Conservation (phyloP, 129 eudicot genomes). For the Flaveria bidentis region DNA sequence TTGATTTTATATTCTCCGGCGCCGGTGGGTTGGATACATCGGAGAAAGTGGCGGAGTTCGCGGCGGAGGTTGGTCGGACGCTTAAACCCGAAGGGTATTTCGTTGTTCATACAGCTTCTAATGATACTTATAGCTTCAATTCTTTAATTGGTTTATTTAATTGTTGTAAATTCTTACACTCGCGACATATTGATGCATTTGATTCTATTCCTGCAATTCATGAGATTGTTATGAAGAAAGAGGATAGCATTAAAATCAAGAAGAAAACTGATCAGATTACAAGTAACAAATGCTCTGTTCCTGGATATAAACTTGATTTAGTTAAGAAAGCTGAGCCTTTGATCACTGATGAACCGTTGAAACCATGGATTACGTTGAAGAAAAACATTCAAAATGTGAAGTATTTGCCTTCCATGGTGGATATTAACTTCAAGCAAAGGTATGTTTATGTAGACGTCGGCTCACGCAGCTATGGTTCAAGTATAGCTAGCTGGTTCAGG, state of each 20-base stretch:
- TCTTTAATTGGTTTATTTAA: constrained; percentile 68
- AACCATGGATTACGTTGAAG: constrained; percentile 91
- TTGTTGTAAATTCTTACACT: constrained; percentile 63
- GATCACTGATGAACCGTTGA: constrained; percentile 71
- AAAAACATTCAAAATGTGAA: constrained; percentile 66
- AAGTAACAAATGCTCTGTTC: constrained; percentile 48
- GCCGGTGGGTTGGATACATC: constrained; percentile 56
- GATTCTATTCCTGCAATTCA: constrained; percentile 42
- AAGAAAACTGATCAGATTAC: constrained; percentile 16
- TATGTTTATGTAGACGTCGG: constrained; percentile 89
- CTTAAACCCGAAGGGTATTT: constrained; percentile 81
- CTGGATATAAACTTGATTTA: constrained; percentile 62
- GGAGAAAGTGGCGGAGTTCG: constrained; percentile 40
- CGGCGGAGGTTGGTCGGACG: constrained; percentile 67
- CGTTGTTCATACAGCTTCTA: constrained; percentile 69
- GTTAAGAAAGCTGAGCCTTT: constrained; percentile 70
- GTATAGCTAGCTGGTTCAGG: constrained; percentile 91
- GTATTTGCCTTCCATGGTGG: constrained; percentile 74
- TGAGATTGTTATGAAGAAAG: constrained; percentile 67
- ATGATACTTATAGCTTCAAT: constrained; percentile 73
- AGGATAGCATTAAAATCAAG: constrained; percentile 12
- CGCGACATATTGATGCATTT: constrained; percentile 49
- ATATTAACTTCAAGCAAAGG: constrained; percentile 67
- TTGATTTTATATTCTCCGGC: constrained; percentile 79
- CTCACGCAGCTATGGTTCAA: constrained; percentile 89